phyloP scores from a whole-genome alignment of 768 basidiomycete species.

The Ramaria sp. region DNA sequence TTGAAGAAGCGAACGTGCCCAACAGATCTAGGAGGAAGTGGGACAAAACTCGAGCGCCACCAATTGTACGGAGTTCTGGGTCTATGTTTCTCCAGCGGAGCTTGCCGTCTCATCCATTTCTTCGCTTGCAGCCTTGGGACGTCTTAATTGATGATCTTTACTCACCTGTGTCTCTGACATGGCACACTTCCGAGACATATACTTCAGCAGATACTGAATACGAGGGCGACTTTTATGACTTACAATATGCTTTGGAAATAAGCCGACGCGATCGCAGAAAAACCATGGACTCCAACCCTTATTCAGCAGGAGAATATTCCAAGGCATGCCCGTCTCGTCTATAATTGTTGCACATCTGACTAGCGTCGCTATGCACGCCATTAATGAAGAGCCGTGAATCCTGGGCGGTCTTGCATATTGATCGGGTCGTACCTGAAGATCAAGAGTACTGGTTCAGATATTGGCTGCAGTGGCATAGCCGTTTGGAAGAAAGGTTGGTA shows the following conservation, averaged over 20 bases:
- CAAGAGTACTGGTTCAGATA: slow-evolving; percentile 1
- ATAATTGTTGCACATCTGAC: background rate
- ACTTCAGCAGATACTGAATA: background rate
- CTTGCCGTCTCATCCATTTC: background rate
- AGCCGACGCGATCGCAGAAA: slow-evolving; percentile 1
- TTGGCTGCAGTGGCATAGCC: background rate
- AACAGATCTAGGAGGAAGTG: background rate
- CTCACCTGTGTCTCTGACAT: background rate
- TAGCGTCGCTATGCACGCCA: background rate
- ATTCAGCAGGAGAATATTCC: background rate
- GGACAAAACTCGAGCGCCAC: background rate
- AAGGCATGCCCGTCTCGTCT: background rate
- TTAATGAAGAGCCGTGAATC: background rate
- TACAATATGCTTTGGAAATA: background rate
- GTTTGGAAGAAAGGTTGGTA: background rate
- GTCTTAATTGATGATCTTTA: background rate
- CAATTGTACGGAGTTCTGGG: background rate
- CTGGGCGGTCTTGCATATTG: background rate
- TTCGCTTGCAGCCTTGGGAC: background rate
- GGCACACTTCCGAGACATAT: background rate
- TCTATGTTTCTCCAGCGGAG: background rate
- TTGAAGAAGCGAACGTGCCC: background rate
- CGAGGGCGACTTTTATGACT: background rate
- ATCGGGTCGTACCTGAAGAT: background rate
- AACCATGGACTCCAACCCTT: background rate